These are phyloP conservation scores for Calendula officinalis DNA, from an alignment of 129 eudicot species.

Conservation along the genomic window DNA sequence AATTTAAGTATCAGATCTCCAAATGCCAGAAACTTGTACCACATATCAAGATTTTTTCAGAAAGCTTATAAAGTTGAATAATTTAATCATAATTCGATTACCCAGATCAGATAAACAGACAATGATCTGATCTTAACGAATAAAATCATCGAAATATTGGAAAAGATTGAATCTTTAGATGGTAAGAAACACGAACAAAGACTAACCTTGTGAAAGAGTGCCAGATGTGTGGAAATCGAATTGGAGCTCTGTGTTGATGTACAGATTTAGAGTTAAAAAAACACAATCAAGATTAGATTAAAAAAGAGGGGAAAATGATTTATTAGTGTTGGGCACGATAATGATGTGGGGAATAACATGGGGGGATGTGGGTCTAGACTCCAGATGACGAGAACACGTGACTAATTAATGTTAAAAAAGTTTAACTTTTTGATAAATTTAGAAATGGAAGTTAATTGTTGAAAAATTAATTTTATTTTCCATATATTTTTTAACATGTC, in stretches of 20 bases:
- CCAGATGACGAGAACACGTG: slow-evolving; percentile 17
- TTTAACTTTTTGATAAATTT: no score
- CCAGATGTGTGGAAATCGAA: slow-evolving; percentile 4
- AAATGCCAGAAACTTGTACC: neutral
- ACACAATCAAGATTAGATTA: neutral
- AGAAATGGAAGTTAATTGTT: no score
- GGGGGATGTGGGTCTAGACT: neutral
- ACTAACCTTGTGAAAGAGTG: slow-evolving; percentile 23
- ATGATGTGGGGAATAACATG: slow-evolving; percentile 24
- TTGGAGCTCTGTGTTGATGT: neutral
- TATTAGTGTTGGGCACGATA: slow-evolving; percentile 29
- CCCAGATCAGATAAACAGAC: neutral
- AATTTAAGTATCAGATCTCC: neutral
- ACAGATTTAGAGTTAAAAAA: slow-evolving; percentile 20
- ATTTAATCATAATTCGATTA: neutral
- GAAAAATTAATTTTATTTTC: no score
- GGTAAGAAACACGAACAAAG: neutral
- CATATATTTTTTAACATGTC: no score
- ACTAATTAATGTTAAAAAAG: neutral
- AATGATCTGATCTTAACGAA: no score
- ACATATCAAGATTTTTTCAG: neutral
- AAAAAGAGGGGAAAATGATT: neutral
- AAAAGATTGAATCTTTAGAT: slow-evolving; percentile 4
- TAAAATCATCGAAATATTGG: neutral
- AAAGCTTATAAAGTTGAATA: neutral